These are phyloP conservation scores for Entamoeba dispar DNA, from an alignment of 208 protist species.

Conservation along the genomic window DNA sequence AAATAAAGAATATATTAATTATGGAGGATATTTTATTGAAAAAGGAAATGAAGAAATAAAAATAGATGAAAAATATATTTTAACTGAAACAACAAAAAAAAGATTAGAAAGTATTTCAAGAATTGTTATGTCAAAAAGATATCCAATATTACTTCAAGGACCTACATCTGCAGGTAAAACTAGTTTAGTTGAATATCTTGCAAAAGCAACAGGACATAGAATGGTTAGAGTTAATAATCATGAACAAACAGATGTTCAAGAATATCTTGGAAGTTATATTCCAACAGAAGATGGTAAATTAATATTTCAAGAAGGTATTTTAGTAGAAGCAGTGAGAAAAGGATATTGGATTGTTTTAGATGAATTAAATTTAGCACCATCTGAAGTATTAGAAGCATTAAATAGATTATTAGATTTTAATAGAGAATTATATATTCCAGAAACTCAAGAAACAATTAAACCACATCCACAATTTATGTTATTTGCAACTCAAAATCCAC, in stretches of 20 bases:
- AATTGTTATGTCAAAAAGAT: slow-evolving; percentile 52
- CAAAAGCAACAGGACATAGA: slow-evolving; percentile 74
- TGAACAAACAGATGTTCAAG: slow-evolving; percentile 97
- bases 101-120: slow-evolving; percentile 74
- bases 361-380: slow-evolving; percentile 97
- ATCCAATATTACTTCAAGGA: slow-evolving; percentile 88
- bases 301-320: slow-evolving; percentile 57
- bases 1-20: background rate
- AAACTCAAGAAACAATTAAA: slow-evolving; percentile 82
- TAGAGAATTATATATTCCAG: slow-evolving; percentile 90
- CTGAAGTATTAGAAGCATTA: slow-evolving; percentile 95
- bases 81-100: slow-evolving; percentile 66
- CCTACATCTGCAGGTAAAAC: slow-evolving; percentile 93
- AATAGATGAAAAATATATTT: slow-evolving; percentile 56
- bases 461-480: slow-evolving; percentile 90
- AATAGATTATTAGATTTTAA: slow-evolving; percentile 99
- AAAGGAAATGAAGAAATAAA: background rate
- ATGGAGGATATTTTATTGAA: background rate
- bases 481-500: slow-evolving; percentile 99
- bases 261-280: slow-evolving; percentile 93
- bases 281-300: slow-evolving; percentile 68
- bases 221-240: slow-evolving; percentile 99
- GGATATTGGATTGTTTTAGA: slow-evolving; percentile 99
- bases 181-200: slow-evolving; percentile 93
- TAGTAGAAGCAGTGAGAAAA: slow-evolving; percentile 38